Base-by-base conservation (phyloP, 345 rosid genomes). In the Capsella bursapastoris region DNA sequence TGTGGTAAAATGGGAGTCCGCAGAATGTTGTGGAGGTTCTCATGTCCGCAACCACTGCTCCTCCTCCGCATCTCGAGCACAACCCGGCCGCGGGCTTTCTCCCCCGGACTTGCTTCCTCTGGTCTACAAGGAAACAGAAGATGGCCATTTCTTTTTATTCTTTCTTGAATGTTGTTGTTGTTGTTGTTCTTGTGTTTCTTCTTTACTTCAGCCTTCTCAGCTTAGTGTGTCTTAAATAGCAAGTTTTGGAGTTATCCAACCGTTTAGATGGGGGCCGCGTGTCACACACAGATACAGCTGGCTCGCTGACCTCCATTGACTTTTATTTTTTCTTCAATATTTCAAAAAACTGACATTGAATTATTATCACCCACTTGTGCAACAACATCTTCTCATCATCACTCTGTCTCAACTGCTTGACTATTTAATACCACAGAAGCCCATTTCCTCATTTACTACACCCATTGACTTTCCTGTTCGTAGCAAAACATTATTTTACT, bases 1-100 rank as follows among this genome's bases (percentile, higher is more conserved):
- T 92, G 83, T 92, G 86, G 73, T 90, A 95, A 32, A 95, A 87
- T 3, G 99, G 96, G 3, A 95, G 90, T 31, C 75, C 81, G 71
- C 93, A 90, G 75, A 95, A 89, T 70, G 92, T 88, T 0, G 96
- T 90, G 13, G 87, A 77, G 1, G 97, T 95, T 60, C 83, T 92
- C 92, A 95, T 95, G 80, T 95, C 99, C 2, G 97, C 99, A 3
- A 92, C 96, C 55, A 96, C 90, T 5, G 97, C 99, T 75, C 97
- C 99, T 0, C 89, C 90, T 44, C 99, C 97, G 80, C 99, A 95
- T 81, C 91, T 67, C 5, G 93, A 89, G 86, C 99, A 92, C 48
- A 61, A 76, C 50, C 99, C 97, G 0, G 99, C 97, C 0, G 90
- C 97, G 41, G 97, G 99, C 83, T 90, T 95, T 82, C 90, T 89